Conservation (phyloP, 768 basidiomycete genomes). For the Cyclocybe cylindracea region DNA sequence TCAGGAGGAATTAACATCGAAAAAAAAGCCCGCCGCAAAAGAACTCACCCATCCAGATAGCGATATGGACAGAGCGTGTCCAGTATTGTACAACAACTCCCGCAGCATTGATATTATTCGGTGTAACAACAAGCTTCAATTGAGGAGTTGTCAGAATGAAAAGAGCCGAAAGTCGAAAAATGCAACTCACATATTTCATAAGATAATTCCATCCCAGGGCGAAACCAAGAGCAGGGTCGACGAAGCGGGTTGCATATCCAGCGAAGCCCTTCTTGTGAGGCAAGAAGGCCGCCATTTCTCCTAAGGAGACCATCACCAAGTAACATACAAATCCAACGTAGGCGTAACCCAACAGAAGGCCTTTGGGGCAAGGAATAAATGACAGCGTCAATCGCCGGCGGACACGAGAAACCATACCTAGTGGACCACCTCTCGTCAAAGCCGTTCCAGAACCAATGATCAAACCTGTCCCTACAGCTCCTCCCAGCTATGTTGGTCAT, state of each 20-base stretch:
- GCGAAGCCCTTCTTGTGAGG: slow-evolving; percentile 63
- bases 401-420: slow-evolving; percentile 31
- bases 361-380: slow-evolving; percentile 14
- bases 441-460: slow-evolving; percentile 64
- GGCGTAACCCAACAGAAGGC: slow-evolving; percentile 37
- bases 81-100: slow-evolving; percentile 55
- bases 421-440: slow-evolving; percentile 53
- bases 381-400: not conserved
- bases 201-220: slow-evolving; percentile 68
- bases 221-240: slow-evolving; percentile 70
- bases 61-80: slow-evolving; percentile 43
- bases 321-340: slow-evolving; percentile 61
- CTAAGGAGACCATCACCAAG: slow-evolving; percentile 57
- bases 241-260: slow-evolving; percentile 65
- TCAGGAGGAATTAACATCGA: not conserved
- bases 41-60: slow-evolving; percentile 58
- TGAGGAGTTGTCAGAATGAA: slow-evolving; percentile 1
- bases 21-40: slow-evolving; percentile 16
- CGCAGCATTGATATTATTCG: slow-evolving; percentile 66
- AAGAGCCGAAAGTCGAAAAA: not conserved
- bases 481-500: slow-evolving; percentile 36
- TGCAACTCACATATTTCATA: slow-evolving; percentile 47
- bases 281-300: slow-evolving; percentile 52
- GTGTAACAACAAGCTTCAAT: slow-evolving; percentile 58
- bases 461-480: slow-evolving; percentile 55